These are phyloP conservation scores for Cyclotella distinguenda DNA, from an alignment of 108 stramenopile genomes.

Conservation along the genomic window DNA sequence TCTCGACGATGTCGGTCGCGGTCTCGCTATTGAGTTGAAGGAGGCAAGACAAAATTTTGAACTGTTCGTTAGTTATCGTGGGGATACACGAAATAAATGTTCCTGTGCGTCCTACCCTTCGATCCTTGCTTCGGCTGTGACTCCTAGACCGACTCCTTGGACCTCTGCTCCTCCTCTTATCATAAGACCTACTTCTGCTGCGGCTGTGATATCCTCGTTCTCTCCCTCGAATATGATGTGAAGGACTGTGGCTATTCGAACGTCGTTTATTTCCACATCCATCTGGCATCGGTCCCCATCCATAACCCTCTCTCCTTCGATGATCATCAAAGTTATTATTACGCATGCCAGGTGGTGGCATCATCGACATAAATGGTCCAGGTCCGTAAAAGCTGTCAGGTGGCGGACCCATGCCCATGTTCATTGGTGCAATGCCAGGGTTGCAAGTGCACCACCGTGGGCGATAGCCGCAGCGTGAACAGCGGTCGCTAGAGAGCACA, in stretches of 20 bases:
- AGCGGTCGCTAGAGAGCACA: slow-evolving; percentile 56
- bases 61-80: not conserved
- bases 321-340: slow-evolving; percentile 35
- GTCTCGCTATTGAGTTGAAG: slow-evolving; percentile 1
- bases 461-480: slow-evolving; percentile 77
- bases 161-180: slow-evolving; percentile 2
- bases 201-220: slow-evolving; percentile 50
- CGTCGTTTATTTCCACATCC: slow-evolving; percentile 43
- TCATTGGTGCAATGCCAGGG: slow-evolving; percentile 46
- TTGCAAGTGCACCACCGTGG: slow-evolving; percentile 80
- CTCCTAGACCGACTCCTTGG: slow-evolving; percentile 22
- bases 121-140: slow-evolving; percentile 35
- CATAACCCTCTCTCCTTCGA: slow-evolving; percentile 38
- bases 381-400: slow-evolving; percentile 37
- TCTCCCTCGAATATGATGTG: slow-evolving; percentile 46
- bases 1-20: slow-evolving; percentile 13
- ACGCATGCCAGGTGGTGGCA: slow-evolving; percentile 34
- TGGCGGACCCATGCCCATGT: slow-evolving; percentile 33
- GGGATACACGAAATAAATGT: not conserved
- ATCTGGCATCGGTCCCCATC: slow-evolving; percentile 42
- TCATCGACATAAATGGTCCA: slow-evolving; percentile 32
- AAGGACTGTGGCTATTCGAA: slow-evolving; percentile 66
- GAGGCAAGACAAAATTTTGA: not conserved
- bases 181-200: slow-evolving; percentile 36
- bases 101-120: slow-evolving; percentile 13